A percentile compares a stretch with the other conserved stretches of the same genome.
These are phyloP conservation scores for Rhamnella rubrinervis DNA, from an alignment of 331 rosid genomes.

Conservation along the genomic window DNA sequence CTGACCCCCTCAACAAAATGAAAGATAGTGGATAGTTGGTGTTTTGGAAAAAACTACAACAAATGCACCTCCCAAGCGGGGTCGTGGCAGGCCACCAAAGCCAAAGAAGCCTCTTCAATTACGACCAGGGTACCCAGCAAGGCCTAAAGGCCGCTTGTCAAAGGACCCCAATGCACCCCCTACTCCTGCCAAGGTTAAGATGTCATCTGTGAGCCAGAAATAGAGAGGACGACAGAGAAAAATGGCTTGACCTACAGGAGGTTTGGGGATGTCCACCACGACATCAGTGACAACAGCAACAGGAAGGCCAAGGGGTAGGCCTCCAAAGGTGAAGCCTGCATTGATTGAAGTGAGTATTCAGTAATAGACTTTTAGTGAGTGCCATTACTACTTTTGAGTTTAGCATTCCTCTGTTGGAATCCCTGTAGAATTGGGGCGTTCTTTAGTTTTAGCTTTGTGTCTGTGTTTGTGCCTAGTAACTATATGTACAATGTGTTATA, in stretches of 20 bases:
- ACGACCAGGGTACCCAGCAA: constrained; percentile 33
- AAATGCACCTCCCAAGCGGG: constrained; percentile 75
- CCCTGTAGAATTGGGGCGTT: constrained; percentile 43
- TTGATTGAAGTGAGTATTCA: constrained; percentile 64
- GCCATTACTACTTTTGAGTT: not conserved
- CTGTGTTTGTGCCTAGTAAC: not conserved
- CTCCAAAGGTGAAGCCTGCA: constrained; percentile 69
- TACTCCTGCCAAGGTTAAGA: constrained; percentile 43
- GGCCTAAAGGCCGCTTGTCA: constrained; percentile 75
- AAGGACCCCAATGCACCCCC: constrained; percentile 75
- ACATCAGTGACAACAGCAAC: not conserved
- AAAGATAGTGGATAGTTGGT: constrained; percentile 68
- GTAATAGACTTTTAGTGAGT: constrained; percentile 25
- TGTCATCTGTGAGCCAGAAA: constrained; percentile 47
- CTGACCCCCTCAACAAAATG: constrained; percentile 62
- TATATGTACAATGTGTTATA: constrained; percentile 18
- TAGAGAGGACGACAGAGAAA: constrained; percentile 84
- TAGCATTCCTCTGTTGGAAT: not conserved
- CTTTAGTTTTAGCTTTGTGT: constrained; percentile 19
- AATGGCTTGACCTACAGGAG: constrained; percentile 42
- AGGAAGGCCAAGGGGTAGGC: constrained; percentile 70
- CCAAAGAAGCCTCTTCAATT: constrained; percentile 40
- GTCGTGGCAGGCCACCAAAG: constrained; percentile 77
- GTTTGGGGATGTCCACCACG: constrained; percentile 8
- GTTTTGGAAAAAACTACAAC: constrained; percentile 63